A percentile compares a stretch with the other conserved stretches of the same genome.
phyloP scores from a whole-genome alignment of 148 eudicot genomes.

The Bassia scoparia region DNA sequence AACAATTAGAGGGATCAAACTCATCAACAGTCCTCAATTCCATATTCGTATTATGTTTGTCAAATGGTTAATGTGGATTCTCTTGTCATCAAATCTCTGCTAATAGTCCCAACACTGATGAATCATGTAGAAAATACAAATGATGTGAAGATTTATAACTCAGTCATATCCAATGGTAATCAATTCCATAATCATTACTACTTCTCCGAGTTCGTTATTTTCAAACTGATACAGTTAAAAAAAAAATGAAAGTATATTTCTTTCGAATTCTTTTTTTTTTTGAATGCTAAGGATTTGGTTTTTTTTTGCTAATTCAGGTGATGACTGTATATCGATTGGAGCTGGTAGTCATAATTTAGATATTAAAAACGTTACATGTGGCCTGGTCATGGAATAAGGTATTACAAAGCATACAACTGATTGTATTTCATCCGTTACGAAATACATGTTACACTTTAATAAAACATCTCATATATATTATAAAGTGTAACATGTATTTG shows the following conservation, averaged over 20 bases:
- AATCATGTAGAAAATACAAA: constrained; percentile 78
- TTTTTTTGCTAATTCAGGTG: constrained; percentile 41
- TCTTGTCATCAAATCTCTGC: constrained; percentile 52
- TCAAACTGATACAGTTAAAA: neutral
- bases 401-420: neutral
- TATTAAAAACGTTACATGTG: constrained; percentile 79
- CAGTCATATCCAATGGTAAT: constrained; percentile 74
- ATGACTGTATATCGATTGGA: constrained; percentile 96
- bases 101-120: constrained; percentile 87
- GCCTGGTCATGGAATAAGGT: constrained; percentile 98
- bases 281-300: no score
- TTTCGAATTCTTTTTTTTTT: neutral
- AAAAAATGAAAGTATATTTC: no score
- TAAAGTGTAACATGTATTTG: no score
- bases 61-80: constrained; percentile 53
- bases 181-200: neutral
- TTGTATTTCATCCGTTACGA: no score
- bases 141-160: constrained; percentile 50
- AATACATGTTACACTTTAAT: no score
- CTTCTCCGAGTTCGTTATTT: neutral
- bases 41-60: constrained; percentile 65
- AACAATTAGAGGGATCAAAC: constrained; percentile 45
- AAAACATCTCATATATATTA: no score
- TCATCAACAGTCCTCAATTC: constrained; percentile 84
- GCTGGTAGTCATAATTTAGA: constrained; percentile 69